Conservation (phyloP, 148 eudicot genomes). For the Hydrangea macrophylla region DNA sequence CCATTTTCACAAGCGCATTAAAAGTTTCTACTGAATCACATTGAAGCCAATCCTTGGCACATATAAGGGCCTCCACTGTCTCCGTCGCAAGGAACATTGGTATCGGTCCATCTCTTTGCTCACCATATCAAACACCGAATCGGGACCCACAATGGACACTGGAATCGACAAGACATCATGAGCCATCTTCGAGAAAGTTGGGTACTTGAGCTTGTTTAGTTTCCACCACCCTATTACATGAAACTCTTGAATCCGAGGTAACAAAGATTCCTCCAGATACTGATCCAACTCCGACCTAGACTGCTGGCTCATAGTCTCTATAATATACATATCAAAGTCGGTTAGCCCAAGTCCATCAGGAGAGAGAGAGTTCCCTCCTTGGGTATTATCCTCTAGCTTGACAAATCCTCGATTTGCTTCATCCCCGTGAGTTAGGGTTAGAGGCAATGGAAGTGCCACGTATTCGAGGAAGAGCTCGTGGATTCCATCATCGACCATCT, state of each 20-base stretch:
- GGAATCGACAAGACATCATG: slow-evolving; percentile 71
- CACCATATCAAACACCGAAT: slow-evolving; percentile 51
- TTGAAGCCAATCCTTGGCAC: slow-evolving; percentile 92
- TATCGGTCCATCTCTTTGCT: slow-evolving; percentile 71
- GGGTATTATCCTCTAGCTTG: slow-evolving; percentile 50
- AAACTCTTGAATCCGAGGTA: slow-evolving; percentile 80
- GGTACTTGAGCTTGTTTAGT: slow-evolving; percentile 78
- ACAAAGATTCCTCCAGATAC: slow-evolving; percentile 86
- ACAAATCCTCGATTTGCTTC: slow-evolving; percentile 32
- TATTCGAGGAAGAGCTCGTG: slow-evolving; percentile 84
- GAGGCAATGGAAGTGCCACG: slow-evolving; percentile 44
- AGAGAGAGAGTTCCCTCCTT: slow-evolving; percentile 27
- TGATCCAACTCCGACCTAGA: slow-evolving; percentile 82
- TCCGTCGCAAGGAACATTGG: slow-evolving; percentile 70
- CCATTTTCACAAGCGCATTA: slow-evolving; percentile 53
- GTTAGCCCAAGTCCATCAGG: slow-evolving; percentile 57
- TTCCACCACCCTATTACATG: slow-evolving; percentile 98
- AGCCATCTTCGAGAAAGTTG: slow-evolving; percentile 93
- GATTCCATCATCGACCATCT: slow-evolving; percentile 75
- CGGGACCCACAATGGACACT: slow-evolving; percentile 53
- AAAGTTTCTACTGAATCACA: slow-evolving; percentile 27
- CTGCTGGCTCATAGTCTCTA: slow-evolving; percentile 79
- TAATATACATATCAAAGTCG: slow-evolving; percentile 83
- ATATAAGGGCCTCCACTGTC: slow-evolving; percentile 84
- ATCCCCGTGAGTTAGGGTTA: slow-evolving; percentile 35